Conservation (phyloP, 768 basidiomycete genomes). For the Podaxis rugospora region DNA sequence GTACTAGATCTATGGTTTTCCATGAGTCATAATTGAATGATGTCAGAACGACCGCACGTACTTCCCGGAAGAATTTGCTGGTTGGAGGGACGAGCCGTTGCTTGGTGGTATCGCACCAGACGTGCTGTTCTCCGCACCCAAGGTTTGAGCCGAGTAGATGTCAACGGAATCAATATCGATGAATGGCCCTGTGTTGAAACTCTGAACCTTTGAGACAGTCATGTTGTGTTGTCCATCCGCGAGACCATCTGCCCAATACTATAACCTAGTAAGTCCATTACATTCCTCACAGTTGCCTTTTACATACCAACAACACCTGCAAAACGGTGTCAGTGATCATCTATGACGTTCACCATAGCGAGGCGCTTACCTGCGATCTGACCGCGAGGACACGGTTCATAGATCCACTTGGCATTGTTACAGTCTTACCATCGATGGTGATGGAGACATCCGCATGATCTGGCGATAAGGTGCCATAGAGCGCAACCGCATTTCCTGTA, state of each 20-base stretch:
- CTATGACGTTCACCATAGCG: not conserved
- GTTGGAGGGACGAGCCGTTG: not conserved
- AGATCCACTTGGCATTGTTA: conserved; percentile 30
- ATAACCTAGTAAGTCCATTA: conserved; percentile 1
- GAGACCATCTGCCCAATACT: conserved; percentile 41
- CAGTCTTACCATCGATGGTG: conserved; percentile 35
- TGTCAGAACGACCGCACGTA: not conserved
- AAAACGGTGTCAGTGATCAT: not conserved
- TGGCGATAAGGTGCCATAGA: conserved; percentile 51
- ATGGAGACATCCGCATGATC: conserved; percentile 45
- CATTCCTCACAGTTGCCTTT: not conserved
- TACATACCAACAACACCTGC: conserved; percentile 31
- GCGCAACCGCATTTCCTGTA: conserved; percentile 46
- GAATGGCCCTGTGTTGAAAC: conserved; percentile 28
- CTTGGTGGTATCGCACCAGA: not conserved
- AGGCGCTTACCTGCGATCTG: conserved; percentile 18
- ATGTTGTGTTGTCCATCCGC: conserved; percentile 35
- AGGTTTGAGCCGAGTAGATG: conserved; percentile 25
- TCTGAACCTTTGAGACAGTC: conserved; percentile 26
- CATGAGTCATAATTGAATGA: not conserved
- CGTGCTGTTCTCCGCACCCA: not conserved
- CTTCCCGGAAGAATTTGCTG: not conserved
- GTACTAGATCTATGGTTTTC: not conserved
- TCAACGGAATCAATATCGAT: conserved; percentile 41
- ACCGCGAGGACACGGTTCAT: conserved; percentile 23